These are phyloP conservation scores for Colletotrichum sp. DNA, from an alignment of 2,329 filamentous ascomycete species.

Conservation along the genomic window DNA sequence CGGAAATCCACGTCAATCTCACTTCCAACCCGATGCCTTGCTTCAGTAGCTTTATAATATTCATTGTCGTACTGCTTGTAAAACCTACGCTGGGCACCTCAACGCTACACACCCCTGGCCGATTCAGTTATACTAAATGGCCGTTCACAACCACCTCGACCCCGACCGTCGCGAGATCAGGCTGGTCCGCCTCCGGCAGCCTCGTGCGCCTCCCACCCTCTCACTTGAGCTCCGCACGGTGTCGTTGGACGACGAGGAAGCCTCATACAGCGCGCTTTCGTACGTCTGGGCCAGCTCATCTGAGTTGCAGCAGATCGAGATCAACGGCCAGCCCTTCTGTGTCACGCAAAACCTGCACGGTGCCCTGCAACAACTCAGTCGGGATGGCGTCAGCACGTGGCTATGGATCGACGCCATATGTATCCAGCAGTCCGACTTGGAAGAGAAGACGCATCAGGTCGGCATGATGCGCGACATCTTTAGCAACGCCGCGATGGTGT, in stretches of 20 bases:
- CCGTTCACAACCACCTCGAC: background rate
- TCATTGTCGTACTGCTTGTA: background rate
- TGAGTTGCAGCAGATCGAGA: background rate
- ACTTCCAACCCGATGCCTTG: background rate
- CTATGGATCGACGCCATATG: constrained; percentile 29
- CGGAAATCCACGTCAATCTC: rapidly evolving
- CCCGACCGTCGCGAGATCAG: constrained; percentile 15
- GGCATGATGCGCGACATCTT: constrained; percentile 24
- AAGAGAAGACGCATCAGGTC: constrained; percentile 26
- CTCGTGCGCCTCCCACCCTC: background rate
- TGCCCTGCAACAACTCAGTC: constrained; percentile 11
- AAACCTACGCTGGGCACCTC: background rate
- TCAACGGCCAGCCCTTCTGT: background rate
- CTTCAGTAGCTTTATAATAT: background rate
- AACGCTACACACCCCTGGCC: rapidly evolving
- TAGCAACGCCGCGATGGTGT: constrained; percentile 15
- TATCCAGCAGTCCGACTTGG: constrained; percentile 22
- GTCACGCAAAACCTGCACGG: background rate
- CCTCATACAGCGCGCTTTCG: constrained; percentile 24
- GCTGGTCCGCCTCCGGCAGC: constrained; percentile 12
- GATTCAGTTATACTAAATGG: background rate
- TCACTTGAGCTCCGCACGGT: constrained; percentile 16
- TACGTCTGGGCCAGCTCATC: constrained; percentile 24
- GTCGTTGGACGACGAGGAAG: background rate
- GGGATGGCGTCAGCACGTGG: background rate